Conservation (phyloP, 768 basidiomycete genomes). For the Tulasnella sp. region DNA sequence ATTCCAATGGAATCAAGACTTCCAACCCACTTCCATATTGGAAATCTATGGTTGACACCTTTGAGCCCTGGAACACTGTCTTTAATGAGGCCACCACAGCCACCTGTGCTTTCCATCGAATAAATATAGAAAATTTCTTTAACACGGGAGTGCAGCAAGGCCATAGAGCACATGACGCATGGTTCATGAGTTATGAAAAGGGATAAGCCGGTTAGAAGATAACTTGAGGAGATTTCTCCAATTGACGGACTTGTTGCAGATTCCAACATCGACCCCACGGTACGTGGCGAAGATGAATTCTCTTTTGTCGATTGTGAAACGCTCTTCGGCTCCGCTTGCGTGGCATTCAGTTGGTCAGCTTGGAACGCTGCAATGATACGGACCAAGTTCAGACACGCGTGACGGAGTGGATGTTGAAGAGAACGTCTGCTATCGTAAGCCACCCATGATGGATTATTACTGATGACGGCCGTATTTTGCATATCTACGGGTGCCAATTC, state of each 20-base stretch:
- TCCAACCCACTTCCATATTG: slow-evolving; percentile 49
- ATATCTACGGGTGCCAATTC: too few relatives aligned
- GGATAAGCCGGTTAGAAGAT: slow-evolving; percentile 72
- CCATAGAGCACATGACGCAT: slow-evolving; percentile 97
- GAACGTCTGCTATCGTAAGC: slow-evolving; percentile 61
- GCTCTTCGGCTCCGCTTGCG: neutral
- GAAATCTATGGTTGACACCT: slow-evolving; percentile 82
- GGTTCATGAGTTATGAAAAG: slow-evolving; percentile 94
- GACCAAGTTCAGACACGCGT: slow-evolving; percentile 69
- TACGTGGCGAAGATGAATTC: neutral
- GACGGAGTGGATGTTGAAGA: slow-evolving; percentile 63
- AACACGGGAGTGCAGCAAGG: slow-evolving; percentile 86
- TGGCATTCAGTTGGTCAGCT: neutral
- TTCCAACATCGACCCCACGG: neutral
- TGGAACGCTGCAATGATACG: slow-evolving; percentile 47
- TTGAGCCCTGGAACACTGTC: slow-evolving; percentile 56
- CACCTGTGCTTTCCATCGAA: slow-evolving; percentile 68
- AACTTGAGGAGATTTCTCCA: slow-evolving; percentile 67
- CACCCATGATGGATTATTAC: slow-evolving; percentile 22
- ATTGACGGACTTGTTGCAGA: neutral
- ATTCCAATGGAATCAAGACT: too few relatives aligned
- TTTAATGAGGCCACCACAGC: slow-evolving; percentile 48
- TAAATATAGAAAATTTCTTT: slow-evolving; percentile 57
- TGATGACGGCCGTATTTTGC: too few relatives aligned
- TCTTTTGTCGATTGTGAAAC: neutral